Base-by-base conservation (phyloP, 2,329 filamentous ascomycete species). In the Paracoccidioides lutzii region DNA sequence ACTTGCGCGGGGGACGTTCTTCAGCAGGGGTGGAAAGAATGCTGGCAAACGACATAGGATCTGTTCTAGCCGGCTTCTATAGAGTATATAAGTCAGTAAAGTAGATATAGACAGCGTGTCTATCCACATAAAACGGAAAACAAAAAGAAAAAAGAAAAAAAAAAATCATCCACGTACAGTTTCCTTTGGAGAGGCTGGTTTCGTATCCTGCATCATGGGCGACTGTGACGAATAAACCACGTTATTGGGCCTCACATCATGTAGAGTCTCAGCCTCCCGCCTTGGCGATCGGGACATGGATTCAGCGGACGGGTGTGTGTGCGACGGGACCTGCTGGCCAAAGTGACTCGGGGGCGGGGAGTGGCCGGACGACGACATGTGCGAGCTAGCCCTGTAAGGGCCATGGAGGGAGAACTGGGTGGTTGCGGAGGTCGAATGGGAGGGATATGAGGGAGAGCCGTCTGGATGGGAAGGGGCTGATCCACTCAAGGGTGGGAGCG, bases 31-130 rank as follows among this genome's bases (percentile, higher is more conserved):
- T 90, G 3, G 89, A 91, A 45, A 97, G 83, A 58, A 97, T 94
- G 68, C 90, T 96, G 61, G 89, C 93, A 66, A 97, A 93, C 4
- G 90, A 93, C 90, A 96, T 96, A 54, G 90, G 87, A 68, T 95
- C 87, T 43, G 84, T 78, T 68, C 90, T 83, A 62, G 81, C 83
- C 1, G 86, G 81, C 52, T 85, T 86, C 81, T 90, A 69, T 40
- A 61, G 51, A 44, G 7, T 33, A 54, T 6, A 56, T 55, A 44
- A 55, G 43, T 68, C 54, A 66, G 63, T 58, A 58, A 54, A 41
- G 10, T 35, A 35, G 4, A 32, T 45, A 45, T 45, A 44, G 9
- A 45, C 32, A 5, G n/a, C n/a, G n/a, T 28, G 8, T 7, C 5
- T 43, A 43, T 15, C 15, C 22, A 43, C 22, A 15, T 7, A 43